phyloP scores from a whole-genome alignment of 2,329 filamentous ascomycete species.

The Pyricularia grisea region DNA sequence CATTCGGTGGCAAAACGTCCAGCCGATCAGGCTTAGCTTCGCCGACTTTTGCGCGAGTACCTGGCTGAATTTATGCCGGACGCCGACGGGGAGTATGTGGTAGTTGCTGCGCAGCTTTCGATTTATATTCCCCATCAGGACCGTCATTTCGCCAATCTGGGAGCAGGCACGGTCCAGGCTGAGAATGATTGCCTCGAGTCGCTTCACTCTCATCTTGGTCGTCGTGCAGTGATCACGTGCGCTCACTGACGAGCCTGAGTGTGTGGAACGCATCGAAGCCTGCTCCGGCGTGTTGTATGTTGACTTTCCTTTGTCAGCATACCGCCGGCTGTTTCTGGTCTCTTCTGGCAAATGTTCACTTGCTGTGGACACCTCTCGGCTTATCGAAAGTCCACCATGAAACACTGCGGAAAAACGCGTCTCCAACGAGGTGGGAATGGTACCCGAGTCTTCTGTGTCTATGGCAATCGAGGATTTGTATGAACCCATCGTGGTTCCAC shows the following conservation, averaged over 20 bases:
- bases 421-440: not conserved
- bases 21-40: not conserved
- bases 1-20: not conserved
- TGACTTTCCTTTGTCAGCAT: not conserved
- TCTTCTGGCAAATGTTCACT: not conserved
- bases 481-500: not conserved
- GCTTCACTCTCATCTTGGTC: not conserved
- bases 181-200: not conserved
- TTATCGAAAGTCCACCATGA: not conserved
- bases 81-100: not conserved
- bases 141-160: not conserved
- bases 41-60: not conserved
- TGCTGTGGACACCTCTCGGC: not conserved
- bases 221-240: not conserved
- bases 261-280: not conserved
- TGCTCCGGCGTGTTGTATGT: not conserved
- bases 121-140: not conserved
- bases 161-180: not conserved
- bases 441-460: not conserved
- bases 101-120: not conserved
- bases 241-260: not conserved
- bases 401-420: not conserved
- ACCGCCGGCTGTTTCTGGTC: not conserved
- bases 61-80: not conserved
- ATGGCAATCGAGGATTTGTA: not conserved